These are phyloP conservation scores for Boletellus ananiceps DNA, from an alignment of 768 basidiomycete species.

Conservation along the genomic window DNA sequence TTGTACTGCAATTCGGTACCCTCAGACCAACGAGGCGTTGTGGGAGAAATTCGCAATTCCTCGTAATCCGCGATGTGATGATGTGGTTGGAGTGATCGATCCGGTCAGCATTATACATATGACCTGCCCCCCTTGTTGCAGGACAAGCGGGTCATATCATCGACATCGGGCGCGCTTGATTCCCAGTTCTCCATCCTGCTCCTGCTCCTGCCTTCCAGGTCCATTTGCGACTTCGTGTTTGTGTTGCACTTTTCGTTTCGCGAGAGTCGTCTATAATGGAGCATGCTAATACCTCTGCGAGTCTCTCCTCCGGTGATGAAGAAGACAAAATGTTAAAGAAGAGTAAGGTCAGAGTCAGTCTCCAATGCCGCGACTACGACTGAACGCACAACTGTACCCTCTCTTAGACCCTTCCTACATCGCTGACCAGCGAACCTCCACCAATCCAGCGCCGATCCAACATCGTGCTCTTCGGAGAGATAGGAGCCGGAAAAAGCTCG, in stretches of 20 bases:
- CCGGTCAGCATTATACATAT: background rate
- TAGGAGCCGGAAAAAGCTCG: constrained; percentile 38
- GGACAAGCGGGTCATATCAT: constrained; percentile 5
- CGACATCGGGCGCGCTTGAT: constrained; percentile 1
- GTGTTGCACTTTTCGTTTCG: background rate
- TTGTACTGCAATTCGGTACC: constrained; percentile 2
- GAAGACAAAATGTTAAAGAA: background rate
- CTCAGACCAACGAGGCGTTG: constrained; percentile 15
- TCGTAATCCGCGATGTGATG: background rate
- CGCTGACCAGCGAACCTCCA: constrained; percentile 9
- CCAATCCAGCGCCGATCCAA: constrained; percentile 16
- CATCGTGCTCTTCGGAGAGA: constrained; percentile 29
- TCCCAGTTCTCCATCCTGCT: background rate
- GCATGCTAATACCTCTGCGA: background rate
- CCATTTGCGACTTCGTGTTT: background rate
- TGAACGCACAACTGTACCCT: constrained; percentile 4
- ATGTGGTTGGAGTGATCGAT: constrained; percentile 11
- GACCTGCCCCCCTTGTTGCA: background rate
- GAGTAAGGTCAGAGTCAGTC: constrained; percentile 12
- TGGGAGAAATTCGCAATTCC: background rate
- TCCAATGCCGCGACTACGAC: background rate
- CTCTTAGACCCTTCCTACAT: constrained; percentile 1
- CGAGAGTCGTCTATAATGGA: constrained; percentile 1
- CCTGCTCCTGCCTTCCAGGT: background rate
- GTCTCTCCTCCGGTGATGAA: background rate